Evolutionary conservation across 2,329 filamentous ascomycete species (phyloP).

Genomic region (Lasiodiplodia citricola): DNA sequence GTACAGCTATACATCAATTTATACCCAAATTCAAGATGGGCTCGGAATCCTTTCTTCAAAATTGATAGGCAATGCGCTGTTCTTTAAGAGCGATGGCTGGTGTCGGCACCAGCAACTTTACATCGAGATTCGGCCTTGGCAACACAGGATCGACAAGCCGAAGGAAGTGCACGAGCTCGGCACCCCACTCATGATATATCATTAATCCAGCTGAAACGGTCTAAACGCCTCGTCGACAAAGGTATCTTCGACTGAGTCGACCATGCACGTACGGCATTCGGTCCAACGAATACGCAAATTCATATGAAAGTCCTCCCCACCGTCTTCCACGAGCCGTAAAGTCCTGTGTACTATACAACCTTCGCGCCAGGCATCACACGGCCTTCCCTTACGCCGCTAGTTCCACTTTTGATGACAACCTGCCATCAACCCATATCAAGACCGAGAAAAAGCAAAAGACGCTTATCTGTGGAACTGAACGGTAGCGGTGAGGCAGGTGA

Average conservation of each 20-base stretch:
- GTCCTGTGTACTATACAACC: slow-evolving; percentile 6
- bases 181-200: slow-evolving; percentile 7
- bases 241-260: slow-evolving; percentile 12
- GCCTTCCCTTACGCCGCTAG: background rate
- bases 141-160: background rate
- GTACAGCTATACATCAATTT: slow-evolving; percentile 25
- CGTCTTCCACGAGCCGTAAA: background rate
- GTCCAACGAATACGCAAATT: slow-evolving; percentile 1
- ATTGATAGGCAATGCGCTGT: background rate
- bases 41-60: background rate
- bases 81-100: background rate
- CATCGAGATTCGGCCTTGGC: background rate
- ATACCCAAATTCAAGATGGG: slow-evolving; percentile 8
- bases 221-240: slow-evolving; percentile 19
- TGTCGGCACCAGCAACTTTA: background rate
- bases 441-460: background rate
- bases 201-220: slow-evolving; percentile 11
- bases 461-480: slow-evolving; percentile 62
- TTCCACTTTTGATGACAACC: background rate
- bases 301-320: background rate
- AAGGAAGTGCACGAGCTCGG: background rate
- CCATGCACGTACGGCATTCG: slow-evolving; percentile 11
- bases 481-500: slow-evolving; percentile 84
- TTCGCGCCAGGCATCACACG: background rate
- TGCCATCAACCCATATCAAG: background rate